Evolutionary conservation across 352 stramenopile species (phyloP).

Genomic region (Thalassiosira mediterranea): DNA sequence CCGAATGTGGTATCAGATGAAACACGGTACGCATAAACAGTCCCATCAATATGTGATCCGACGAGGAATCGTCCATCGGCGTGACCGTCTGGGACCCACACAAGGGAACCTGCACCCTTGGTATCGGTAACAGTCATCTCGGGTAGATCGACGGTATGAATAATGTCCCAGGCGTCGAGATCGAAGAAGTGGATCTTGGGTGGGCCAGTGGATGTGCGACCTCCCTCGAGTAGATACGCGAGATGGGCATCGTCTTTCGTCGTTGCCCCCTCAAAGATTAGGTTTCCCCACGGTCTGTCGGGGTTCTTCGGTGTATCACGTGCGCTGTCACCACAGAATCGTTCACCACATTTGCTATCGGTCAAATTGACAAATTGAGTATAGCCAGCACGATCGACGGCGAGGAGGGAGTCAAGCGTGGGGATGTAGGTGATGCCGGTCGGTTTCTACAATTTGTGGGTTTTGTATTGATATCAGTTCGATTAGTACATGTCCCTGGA

Average conservation of each 20-base stretch:
- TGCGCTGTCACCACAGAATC: not conserved
- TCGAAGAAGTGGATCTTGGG: slow-evolving; percentile 3
- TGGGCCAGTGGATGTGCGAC: not conserved
- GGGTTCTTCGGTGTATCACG: not conserved
- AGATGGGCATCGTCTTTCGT: not conserved
- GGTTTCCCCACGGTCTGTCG: not conserved
- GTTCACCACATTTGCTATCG: not conserved
- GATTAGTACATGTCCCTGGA: no score
- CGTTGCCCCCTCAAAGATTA: not conserved
- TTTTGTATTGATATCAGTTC: no score
- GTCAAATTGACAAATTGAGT: slow-evolving; percentile 6
- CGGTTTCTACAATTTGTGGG: not conserved
- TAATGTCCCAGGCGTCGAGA: not conserved
- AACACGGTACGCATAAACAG: not conserved
- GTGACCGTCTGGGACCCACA: not conserved
- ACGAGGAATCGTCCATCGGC: slow-evolving; percentile 3
- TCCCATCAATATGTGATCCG: slow-evolving; percentile 1
- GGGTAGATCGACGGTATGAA: not conserved
- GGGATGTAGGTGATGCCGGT: slow-evolving; percentile 4
- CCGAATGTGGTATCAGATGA: not conserved
- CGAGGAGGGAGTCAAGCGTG: not conserved
- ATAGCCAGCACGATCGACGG: not conserved
- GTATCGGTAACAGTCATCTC: not conserved
- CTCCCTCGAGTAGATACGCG: slow-evolving; percentile 1
- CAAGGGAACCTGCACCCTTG: not conserved